A percentile compares a stretch with the other conserved stretches of the same genome.
Conservation (phyloP, 1,284 basidiomycete genomes). For the Cutaneotrichosporon sp. region DNA sequence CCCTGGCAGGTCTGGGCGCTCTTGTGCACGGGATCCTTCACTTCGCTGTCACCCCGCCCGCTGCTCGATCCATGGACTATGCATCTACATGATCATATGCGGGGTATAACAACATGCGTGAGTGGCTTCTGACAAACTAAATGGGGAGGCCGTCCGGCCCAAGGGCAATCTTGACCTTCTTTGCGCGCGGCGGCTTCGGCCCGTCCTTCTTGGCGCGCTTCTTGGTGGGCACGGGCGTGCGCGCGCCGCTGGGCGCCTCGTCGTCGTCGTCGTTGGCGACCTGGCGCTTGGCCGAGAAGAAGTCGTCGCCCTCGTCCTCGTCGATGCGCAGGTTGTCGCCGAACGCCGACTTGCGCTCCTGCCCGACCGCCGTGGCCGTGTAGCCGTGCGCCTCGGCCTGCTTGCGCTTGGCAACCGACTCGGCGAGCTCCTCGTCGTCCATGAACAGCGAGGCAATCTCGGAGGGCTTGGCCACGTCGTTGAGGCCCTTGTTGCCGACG, state of each 20-base stretch:
- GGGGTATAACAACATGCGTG: slow-evolving; percentile 3
- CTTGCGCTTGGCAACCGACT: slow-evolving; percentile 52
- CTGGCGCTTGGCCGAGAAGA: slow-evolving; percentile 33
- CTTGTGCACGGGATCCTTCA: too few species aligned
- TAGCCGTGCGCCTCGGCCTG: slow-evolving; percentile 53
- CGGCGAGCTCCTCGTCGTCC: slow-evolving; percentile 72
- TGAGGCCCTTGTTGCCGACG: slow-evolving; percentile 93
- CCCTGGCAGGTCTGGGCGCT: too few species aligned
- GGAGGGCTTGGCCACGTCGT: slow-evolving; percentile 89
- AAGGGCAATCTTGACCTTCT: slow-evolving; percentile 49
- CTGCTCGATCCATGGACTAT: neutral
- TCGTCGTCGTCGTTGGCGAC: slow-evolving; percentile 24
- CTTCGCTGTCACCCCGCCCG: too few species aligned
- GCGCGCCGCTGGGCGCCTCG: slow-evolving; percentile 27
- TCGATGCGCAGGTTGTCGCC: slow-evolving; percentile 40
- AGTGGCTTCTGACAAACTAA: neutral
- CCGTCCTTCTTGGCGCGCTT: slow-evolving; percentile 20
- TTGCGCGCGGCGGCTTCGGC: slow-evolving; percentile 34
- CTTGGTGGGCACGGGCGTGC: slow-evolving; percentile 27
- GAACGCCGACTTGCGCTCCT: slow-evolving; percentile 30
- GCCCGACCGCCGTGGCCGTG: slow-evolving; percentile 27
- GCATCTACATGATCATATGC: slow-evolving; percentile 8
- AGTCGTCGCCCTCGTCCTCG: slow-evolving; percentile 48
- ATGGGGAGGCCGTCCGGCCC: slow-evolving; percentile 49
- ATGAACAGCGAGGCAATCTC: slow-evolving; percentile 95